Evolutionary conservation across 345 rosid species (phyloP).

Genomic region (Erodium maritimum): DNA sequence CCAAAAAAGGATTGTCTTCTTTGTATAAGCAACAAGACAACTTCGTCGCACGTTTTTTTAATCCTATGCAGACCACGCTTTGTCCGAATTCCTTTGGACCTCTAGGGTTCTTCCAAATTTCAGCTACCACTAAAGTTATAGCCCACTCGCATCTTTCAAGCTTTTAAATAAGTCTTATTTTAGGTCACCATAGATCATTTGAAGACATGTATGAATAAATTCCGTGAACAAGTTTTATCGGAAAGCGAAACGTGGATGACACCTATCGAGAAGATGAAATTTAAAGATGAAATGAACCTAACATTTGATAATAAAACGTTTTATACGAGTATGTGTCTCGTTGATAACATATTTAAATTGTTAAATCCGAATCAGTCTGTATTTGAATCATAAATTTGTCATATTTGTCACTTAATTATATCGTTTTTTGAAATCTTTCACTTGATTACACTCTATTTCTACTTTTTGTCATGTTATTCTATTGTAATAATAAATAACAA

Average conservation of each 20-base stretch:
- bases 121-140: not conserved
- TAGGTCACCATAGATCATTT: not conserved
- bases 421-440: too few relatives aligned
- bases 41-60: not conserved
- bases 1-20: too few relatives aligned
- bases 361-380: too few relatives aligned
- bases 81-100: not conserved
- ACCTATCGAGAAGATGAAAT: not conserved
- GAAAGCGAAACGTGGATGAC: not conserved
- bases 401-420: too few relatives aligned
- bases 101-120: not conserved
- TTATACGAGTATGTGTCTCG: too few relatives aligned
- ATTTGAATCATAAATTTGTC: too few relatives aligned
- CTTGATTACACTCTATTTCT: too few relatives aligned
- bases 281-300: not conserved
- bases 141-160: not conserved
- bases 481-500: too few relatives aligned
- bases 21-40: not conserved
- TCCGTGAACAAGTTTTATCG: not conserved
- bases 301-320: not conserved
- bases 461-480: too few relatives aligned
- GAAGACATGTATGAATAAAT: not conserved
- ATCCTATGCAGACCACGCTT: too few relatives aligned
- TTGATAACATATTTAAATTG: too few relatives aligned
- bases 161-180: not conserved